These are phyloP conservation scores for Aeschynomene evenia DNA, from an alignment of 306 rosid genomes.

Conservation along the genomic window DNA sequence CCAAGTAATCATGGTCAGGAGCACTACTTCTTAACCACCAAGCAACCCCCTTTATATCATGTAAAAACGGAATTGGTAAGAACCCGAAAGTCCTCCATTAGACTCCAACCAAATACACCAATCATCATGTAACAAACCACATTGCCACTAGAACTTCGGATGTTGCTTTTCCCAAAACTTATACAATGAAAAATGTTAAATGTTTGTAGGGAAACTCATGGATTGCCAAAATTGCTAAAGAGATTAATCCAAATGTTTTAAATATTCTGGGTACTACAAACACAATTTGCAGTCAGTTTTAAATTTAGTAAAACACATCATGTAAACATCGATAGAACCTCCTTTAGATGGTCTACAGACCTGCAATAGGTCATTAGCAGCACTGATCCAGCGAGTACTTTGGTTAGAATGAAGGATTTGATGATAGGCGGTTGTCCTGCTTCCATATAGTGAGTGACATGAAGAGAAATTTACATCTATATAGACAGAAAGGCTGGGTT, in stretches of 20 bases:
- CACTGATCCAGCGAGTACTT: constrained; percentile 4
- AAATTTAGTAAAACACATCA: background rate
- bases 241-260: background rate
- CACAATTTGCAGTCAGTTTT: background rate
- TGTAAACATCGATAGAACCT: background rate
- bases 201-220: background rate
- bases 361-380: background rate
- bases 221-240: background rate
- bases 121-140: background rate
- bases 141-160: background rate
- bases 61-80: background rate
- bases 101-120: background rate
- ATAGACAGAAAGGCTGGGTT: too few relatives aligned
- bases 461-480: background rate
- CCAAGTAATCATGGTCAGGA: background rate
- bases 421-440: background rate
- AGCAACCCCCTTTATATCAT: background rate
- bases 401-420: background rate
- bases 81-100: background rate
- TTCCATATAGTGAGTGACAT: background rate
- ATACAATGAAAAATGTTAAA: background rate
- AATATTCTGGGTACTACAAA: background rate
- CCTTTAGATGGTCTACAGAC: background rate
- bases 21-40: background rate
- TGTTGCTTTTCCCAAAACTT: background rate